These are phyloP conservation scores for Neocucurbitaria cava DNA, from an alignment of 2,329 filamentous ascomycete species.

Conservation along the genomic window DNA sequence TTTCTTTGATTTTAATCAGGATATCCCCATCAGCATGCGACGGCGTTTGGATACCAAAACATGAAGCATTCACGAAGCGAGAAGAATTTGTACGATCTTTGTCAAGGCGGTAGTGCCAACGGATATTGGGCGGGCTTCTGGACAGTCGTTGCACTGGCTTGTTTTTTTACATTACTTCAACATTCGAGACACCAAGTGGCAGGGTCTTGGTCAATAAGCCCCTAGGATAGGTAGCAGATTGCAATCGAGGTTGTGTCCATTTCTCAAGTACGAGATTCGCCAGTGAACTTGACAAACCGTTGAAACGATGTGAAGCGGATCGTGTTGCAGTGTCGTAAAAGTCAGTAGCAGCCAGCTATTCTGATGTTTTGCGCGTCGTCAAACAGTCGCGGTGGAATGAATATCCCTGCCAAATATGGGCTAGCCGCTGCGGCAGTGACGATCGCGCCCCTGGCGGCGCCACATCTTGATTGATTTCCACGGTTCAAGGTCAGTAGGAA, in stretches of 20 bases:
- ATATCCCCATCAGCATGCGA: constrained; percentile 34
- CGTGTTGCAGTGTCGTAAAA: not conserved
- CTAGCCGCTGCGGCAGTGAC: constrained; percentile 32
- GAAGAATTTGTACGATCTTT: constrained; percentile 11
- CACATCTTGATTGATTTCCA: constrained; percentile 27
- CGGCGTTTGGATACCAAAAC: constrained; percentile 29
- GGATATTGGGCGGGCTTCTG: not conserved
- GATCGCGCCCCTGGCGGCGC: constrained; percentile 38
- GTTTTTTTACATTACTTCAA: not conserved
- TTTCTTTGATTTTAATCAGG: constrained; percentile 25
- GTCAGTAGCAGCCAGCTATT: not conserved
- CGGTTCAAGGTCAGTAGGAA: constrained; percentile 13
- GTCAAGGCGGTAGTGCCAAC: not conserved
- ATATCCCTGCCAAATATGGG: constrained; percentile 19
- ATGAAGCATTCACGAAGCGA: constrained; percentile 10
- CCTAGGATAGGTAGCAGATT: not conserved
- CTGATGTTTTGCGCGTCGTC: not conserved
- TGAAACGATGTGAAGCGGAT: not conserved
- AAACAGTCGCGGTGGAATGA: constrained; percentile 11
- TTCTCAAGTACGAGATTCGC: not conserved
- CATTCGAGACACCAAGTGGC: not conserved
- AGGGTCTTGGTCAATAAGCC: not conserved
- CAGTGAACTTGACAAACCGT: not conserved
- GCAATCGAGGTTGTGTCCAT: not conserved
- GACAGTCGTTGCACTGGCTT: not conserved